A percentile compares a stretch with the other conserved stretches of the same genome.
Conservation (phyloP, 495 filamentous ascomycete species). For the Corynascus novoguineensis region DNA sequence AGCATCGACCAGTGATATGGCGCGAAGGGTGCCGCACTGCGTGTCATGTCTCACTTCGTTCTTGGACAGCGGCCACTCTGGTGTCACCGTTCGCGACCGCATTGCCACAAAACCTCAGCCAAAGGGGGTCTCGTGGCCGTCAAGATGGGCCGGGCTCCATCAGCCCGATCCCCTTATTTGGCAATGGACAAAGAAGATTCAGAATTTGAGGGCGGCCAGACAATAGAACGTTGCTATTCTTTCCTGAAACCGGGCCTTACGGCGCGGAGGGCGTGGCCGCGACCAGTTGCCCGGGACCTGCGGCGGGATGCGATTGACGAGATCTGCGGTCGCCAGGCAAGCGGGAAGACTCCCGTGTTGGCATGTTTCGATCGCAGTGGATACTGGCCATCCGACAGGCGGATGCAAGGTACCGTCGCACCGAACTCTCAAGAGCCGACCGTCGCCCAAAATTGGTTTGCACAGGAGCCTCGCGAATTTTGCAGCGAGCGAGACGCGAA, state of each 20-base stretch:
- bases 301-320: not conserved
- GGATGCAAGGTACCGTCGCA: constrained; percentile 15
- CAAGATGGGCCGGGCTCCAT: constrained; percentile 31
- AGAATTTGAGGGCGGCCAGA: not conserved
- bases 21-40: constrained; percentile 39
- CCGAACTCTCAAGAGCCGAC: not conserved
- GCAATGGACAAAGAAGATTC: not conserved
- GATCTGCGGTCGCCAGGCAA: not conserved
- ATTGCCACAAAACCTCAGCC: constrained; percentile 38
- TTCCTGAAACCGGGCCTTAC: constrained; percentile 16
- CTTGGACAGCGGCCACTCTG: constrained; percentile 30
- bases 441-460: constrained; percentile 3
- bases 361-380: constrained; percentile 10
- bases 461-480: not conserved
- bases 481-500: not conserved
- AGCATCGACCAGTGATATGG: constrained; percentile 40
- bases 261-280: constrained; percentile 8
- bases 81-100: constrained; percentile 27
- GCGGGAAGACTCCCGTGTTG: not conserved
- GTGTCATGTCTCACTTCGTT: constrained; percentile 46
- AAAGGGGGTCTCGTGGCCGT: constrained; percentile 43
- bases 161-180: constrained; percentile 13
- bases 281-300: not conserved
- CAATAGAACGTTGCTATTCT: constrained; percentile 13
- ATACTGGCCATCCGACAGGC: constrained; percentile 8